Evolutionary conservation across 2,329 filamentous ascomycete genomes (phyloP).

Genomic region (Ceratocystis destructans): DNA sequence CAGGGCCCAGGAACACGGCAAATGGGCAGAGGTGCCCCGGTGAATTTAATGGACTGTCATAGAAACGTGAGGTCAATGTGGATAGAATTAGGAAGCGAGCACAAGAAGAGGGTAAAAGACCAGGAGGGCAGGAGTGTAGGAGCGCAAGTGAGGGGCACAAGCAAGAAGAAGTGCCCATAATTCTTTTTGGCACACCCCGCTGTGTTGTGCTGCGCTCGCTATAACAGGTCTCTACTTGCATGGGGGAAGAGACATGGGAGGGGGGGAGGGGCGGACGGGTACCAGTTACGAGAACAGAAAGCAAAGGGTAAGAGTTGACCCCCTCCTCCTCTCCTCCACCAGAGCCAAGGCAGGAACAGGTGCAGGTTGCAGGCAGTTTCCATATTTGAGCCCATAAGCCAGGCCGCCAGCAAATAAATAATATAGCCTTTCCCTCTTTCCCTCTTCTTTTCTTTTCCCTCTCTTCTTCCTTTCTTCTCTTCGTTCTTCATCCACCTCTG

Average conservation of each 20-base stretch:
- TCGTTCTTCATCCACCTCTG: constrained; percentile 18
- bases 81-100: neutral
- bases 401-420: constrained; percentile 16
- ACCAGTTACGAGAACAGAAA: neutral
- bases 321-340: neutral
- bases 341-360: neutral
- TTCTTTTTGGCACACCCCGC: constrained; percentile 11
- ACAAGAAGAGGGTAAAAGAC: too few relatives aligned
- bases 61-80: constrained; percentile 9
- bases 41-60: constrained; percentile 11
- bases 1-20: constrained; percentile 1
- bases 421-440: constrained; percentile 17
- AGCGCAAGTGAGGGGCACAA: constrained; percentile 10
- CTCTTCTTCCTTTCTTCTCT: constrained; percentile 19
- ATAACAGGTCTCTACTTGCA: neutral
- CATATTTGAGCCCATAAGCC: constrained; percentile 14
- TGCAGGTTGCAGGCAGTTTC: constrained; percentile 6
- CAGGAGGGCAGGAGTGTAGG: constrained; percentile 5
- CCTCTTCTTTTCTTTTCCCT: constrained; percentile 16
- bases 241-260: too few relatives aligned
- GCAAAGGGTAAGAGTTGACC: neutral
- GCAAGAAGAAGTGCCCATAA: constrained; percentile 7
- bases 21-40: neutral
- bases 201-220: constrained; percentile 8
- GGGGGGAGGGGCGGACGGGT: neutral